A percentile compares a stretch with the other conserved stretches of the same genome.
Evolutionary conservation across 1,139 yeast genomes (phyloP).

Genomic region (Lodderomyces pseudojiufengensis): DNA sequence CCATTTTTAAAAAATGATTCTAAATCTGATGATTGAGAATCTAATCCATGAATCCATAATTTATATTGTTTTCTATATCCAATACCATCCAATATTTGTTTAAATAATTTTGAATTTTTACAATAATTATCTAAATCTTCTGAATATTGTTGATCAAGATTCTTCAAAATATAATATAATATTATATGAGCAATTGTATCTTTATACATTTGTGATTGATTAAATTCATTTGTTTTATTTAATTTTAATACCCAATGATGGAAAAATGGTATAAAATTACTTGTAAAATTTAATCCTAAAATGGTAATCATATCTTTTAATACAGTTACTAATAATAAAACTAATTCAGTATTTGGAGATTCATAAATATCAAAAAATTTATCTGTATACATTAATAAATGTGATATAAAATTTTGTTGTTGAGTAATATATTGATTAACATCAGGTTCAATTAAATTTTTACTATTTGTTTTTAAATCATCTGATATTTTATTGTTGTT

Average conservation of each 20-base stretch:
- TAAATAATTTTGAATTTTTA: conserved; percentile 22
- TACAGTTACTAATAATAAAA: conserved; percentile 21
- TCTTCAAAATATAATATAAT: conserved; percentile 23
- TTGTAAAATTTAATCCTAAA: conserved; percentile 46
- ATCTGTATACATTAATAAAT: conserved; percentile 32
- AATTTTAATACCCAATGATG: conserved; percentile 40
- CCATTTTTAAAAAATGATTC: conserved; percentile 11
- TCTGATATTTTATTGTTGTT: conserved; percentile 9
- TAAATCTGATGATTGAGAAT: conserved; percentile 18
- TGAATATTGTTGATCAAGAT: conserved; percentile 30
- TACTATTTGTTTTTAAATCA: conserved; percentile 9
- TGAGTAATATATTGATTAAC: conserved; percentile 35
- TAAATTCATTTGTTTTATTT: conserved; percentile 13
- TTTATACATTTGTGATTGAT: conserved; percentile 17
- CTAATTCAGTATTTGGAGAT: conserved; percentile 21
- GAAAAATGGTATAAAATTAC: conserved; percentile 46
- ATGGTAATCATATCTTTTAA: conserved; percentile 28
- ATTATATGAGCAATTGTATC: conserved; percentile 38
- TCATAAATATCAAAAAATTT: conserved; percentile 27
- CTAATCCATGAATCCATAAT: conserved; percentile 31
- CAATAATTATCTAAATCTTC: conserved; percentile 25
- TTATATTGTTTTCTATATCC: conserved; percentile 24
- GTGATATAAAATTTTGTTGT: conserved; percentile 34
- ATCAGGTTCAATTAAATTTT: conserved; percentile 33
- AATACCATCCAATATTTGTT: conserved; percentile 25